phyloP scores from a whole-genome alignment of 768 basidiomycete genomes.

The Termitomyces titanicus region DNA sequence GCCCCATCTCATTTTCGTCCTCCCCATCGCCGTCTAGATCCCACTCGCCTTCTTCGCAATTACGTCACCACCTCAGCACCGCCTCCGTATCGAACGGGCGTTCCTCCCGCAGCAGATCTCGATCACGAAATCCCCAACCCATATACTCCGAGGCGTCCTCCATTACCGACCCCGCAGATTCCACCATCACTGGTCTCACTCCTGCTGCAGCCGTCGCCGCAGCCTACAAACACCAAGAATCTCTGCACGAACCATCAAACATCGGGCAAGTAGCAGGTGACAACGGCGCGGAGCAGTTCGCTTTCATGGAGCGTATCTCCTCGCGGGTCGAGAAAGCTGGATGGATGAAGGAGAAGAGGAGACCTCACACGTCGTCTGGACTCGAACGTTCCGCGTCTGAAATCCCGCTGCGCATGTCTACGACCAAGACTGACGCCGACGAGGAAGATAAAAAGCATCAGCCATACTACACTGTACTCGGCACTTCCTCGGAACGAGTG shows the following conservation, averaged over 20 bases:
- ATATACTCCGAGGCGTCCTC: not conserved
- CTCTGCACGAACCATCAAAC: conserved; percentile 7
- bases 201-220: conserved; percentile 43
- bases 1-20: not conserved
- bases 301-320: no score
- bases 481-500: conserved; percentile 39
- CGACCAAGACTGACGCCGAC: no score
- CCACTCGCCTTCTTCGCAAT: not conserved
- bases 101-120: not conserved
- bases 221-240: conserved; percentile 45
- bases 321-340: no score
- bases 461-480: conserved; percentile 60
- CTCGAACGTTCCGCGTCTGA: not conserved
- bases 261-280: not conserved
- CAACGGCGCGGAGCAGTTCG: no score
- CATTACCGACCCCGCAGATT: not conserved
- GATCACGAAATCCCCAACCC: not conserved
- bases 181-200: conserved; percentile 28
- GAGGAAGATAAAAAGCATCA: conserved; percentile 12
- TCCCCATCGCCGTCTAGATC: conserved; percentile 1
- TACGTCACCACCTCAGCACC: not conserved
- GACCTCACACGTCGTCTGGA: conserved; percentile 4
- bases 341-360: conserved; percentile 19
- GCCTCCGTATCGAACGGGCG: no score
- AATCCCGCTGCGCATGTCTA: not conserved